These are phyloP conservation scores for Didymella glomerata DNA, from an alignment of 2,329 filamentous ascomycete genomes.

Conservation along the genomic window DNA sequence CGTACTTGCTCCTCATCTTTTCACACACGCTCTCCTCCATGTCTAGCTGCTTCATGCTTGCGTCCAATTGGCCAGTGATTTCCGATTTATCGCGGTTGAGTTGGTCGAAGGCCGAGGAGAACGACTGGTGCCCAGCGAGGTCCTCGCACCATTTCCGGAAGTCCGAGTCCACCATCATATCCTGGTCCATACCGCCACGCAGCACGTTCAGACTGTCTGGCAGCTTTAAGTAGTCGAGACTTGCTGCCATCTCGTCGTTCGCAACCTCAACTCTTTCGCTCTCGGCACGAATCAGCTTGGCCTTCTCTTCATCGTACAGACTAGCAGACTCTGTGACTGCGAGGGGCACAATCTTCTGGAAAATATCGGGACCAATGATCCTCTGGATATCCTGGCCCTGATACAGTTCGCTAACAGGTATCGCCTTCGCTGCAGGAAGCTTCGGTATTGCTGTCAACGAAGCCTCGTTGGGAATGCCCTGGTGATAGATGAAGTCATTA, in stretches of 20 bases:
- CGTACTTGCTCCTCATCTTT: constrained; percentile 99
- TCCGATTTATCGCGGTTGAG: constrained; percentile 79
- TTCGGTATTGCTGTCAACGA: constrained; percentile 84
- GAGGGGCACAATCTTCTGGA: constrained; percentile 95
- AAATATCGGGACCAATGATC: constrained; percentile 96
- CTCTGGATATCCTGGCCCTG: constrained; percentile 96
- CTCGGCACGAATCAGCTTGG: constrained; percentile 91
- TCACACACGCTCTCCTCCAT: constrained; percentile 98
- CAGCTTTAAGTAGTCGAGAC: constrained; percentile 89
- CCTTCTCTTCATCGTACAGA: constrained; percentile 97
- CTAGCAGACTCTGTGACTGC: constrained; percentile 96
- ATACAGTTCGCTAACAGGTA: constrained; percentile 95
- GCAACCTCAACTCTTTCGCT: constrained; percentile 91
- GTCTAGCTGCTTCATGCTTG: constrained; percentile 86
- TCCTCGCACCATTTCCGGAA: constrained; percentile 95
- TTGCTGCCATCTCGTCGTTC: constrained; percentile 94
- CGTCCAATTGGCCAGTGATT: constrained; percentile 76
- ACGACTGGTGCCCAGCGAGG: constrained; percentile 83
- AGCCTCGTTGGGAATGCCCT: constrained; percentile 86
- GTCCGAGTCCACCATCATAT: constrained; percentile 86
- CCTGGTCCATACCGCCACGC: constrained; percentile 91
- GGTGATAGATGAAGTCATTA: constrained; percentile 98
- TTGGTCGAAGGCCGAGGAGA: constrained; percentile 78
- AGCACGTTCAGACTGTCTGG: constrained; percentile 89
- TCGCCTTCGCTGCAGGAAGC: constrained; percentile 92